Evolutionary conservation across 2,329 filamentous ascomycete genomes (phyloP).

Genomic region (Myriosclerotinia scirpicola): DNA sequence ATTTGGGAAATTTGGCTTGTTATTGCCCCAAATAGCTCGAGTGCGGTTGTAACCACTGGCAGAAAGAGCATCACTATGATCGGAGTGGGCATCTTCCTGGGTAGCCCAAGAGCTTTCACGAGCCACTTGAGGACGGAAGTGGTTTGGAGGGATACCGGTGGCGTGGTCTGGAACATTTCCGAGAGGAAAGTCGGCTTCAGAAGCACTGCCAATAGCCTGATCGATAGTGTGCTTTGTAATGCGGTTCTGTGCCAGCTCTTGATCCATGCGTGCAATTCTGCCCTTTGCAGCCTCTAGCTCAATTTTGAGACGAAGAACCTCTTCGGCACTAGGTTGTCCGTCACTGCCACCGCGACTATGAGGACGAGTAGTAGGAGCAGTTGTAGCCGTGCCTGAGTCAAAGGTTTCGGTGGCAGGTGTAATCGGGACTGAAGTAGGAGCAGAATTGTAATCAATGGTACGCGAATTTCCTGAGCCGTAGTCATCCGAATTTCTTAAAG

Average conservation of each 20-base stretch:
- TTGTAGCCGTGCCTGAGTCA: constrained; percentile 40
- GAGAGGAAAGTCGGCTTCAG: constrained; percentile 46
- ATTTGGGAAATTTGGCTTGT: constrained; percentile 45
- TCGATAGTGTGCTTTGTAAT: constrained; percentile 60
- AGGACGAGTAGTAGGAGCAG: constrained; percentile 52
- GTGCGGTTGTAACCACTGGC: constrained; percentile 53
- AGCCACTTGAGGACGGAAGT: constrained; percentile 43
- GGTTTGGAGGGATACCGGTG: constrained; percentile 35
- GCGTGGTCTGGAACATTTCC: constrained; percentile 30
- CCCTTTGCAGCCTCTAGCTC: constrained; percentile 70
- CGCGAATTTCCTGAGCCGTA: constrained; percentile 31
- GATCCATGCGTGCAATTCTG: constrained; percentile 69
- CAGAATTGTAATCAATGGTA: constrained; percentile 48
- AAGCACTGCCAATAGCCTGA: constrained; percentile 51
- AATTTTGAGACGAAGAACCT: constrained; percentile 66
- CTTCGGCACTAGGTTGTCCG: constrained; percentile 46
- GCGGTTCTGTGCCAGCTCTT: constrained; percentile 66
- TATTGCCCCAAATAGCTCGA: constrained; percentile 56
- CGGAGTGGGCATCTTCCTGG: constrained; percentile 56
- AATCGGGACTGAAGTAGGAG: constrained; percentile 58
- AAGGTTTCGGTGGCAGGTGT: constrained; percentile 61
- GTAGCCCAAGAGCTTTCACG: constrained; percentile 52
- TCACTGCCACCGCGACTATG: constrained; percentile 52
- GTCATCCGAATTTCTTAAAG: constrained; percentile 45
- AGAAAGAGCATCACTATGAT: constrained; percentile 56